phyloP scores from a whole-genome alignment of 2,329 filamentous ascomycete species.

The Pseudogymnoascus sp. region DNA sequence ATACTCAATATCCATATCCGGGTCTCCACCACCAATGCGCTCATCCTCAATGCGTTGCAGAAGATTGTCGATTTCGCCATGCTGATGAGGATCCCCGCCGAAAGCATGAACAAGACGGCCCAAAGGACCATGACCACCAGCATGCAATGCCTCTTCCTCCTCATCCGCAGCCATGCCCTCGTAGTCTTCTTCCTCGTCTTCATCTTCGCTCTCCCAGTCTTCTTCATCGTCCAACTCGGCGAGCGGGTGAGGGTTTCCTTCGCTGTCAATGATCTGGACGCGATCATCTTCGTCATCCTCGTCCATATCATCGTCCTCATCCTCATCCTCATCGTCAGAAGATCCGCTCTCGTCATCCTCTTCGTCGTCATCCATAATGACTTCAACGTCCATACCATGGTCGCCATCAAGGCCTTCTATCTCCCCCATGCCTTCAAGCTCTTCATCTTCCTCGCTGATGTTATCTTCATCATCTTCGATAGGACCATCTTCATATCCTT shows the following conservation, averaged over 20 bases:
- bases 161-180: constrained; percentile 40
- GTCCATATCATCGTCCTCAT: constrained; percentile 54
- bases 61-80: constrained; percentile 30
- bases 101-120: constrained; percentile 49
- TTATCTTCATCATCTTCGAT: constrained; percentile 74
- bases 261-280: constrained; percentile 56
- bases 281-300: constrained; percentile 46
- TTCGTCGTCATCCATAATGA: constrained; percentile 74
- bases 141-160: constrained; percentile 43
- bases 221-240: constrained; percentile 52
- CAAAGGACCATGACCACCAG: constrained; percentile 33
- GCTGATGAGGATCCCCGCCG: constrained; percentile 22
- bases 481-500: constrained; percentile 72
- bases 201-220: constrained; percentile 55
- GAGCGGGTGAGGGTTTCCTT: constrained; percentile 40
- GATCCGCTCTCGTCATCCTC: constrained; percentile 40
- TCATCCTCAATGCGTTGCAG: constrained; percentile 35
- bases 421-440: constrained; percentile 73
- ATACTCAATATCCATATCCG: constrained; percentile 37
- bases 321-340: constrained; percentile 44
- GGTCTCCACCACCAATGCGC: constrained; percentile 42
- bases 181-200: constrained; percentile 43
- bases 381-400: constrained; percentile 52
- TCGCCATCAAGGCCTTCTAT: constrained; percentile 67
- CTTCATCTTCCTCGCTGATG: constrained; percentile 80